These are phyloP conservation scores for Centrapalus pauciflorus DNA, from an alignment of 129 eudicot genomes.

Conservation along the genomic window DNA sequence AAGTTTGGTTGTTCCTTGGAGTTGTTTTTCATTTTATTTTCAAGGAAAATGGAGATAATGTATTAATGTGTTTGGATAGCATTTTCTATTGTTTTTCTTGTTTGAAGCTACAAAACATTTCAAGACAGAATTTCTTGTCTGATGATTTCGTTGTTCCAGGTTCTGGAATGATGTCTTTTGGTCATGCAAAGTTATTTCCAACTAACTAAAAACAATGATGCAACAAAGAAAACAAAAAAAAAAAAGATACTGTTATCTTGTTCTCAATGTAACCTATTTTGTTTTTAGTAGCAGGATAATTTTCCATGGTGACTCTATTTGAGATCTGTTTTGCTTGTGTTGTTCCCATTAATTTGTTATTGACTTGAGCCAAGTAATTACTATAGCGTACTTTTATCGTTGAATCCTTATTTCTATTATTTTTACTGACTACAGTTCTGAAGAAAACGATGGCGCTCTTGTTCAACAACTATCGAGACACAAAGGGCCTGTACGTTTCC, in stretches of 20 bases:
- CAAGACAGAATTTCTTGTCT: neutral
- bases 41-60: neutral
- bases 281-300: neutral
- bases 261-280: neutral
- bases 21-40: neutral
- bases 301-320: neutral
- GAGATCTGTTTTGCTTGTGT: neutral
- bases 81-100: neutral
- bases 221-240: neutral
- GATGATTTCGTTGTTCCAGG: neutral
- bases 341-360: neutral
- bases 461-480: slow-evolving; percentile 70
- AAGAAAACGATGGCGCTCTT: slow-evolving; percentile 59
- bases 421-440: slow-evolving; percentile 46
- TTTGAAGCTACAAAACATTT: neutral
- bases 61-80: neutral
- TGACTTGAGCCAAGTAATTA: neutral
- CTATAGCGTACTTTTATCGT: neutral
- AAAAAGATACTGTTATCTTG: neutral
- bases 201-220: neutral
- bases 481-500: slow-evolving; percentile 79
- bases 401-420: slow-evolving; percentile 10
- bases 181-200: neutral
- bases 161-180: neutral
- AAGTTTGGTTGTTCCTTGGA: neutral